Base-by-base conservation (phyloP, 1,139 yeast species). In the Pichia sp. region DNA sequence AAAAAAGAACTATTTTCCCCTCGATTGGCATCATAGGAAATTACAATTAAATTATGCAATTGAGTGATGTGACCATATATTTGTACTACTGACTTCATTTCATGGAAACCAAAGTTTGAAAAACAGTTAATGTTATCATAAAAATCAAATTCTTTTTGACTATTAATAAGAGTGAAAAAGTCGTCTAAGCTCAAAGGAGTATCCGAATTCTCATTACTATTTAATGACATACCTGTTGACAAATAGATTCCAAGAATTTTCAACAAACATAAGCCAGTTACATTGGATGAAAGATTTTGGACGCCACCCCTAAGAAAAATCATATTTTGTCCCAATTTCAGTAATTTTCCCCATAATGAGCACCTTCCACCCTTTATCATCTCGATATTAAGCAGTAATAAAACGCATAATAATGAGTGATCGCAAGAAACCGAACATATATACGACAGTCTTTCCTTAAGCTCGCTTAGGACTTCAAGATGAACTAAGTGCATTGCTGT, bases 341-440 rank as follows among this genome's bases (percentile, higher is more conserved):
- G 32, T 18, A 54, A 25, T 29, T 43, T 53, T 9, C 22, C 27
- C 42, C 44, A 54, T n/a, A 55, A 12, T 2, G 34, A 22, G 7
- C 45, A 46, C 18, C 47, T 42, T 9, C 41, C 40, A 7, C 57
- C 56, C 11, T 47, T 50, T 16, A 50, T 15, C 3, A 43, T 44
- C 38, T 55, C 57, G 2, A 55, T 50, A 1, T 40, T 39, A 20
- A 55, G 43, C n/a, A 55, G 39, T 12, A 54, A 32, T n/a, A 40
- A 46, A 16, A 54, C 47, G 40, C 40, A 39, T 8, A 44, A 24
- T 20, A 44, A 13, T 20, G 47, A 39, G 35, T 47, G 49, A 38
- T 55, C 59, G 37, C 59, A 55, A n/a, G 56, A 52, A n/a, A 53
- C 53, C 7, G 59, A 55, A 6, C 51, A 34, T 13, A 47, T 32